Evolutionary conservation across 495 filamentous ascomycete genomes (phyloP), one percentile per base, ranked within the genome.

Genomic region (Penicillium mononematosum): DNA sequence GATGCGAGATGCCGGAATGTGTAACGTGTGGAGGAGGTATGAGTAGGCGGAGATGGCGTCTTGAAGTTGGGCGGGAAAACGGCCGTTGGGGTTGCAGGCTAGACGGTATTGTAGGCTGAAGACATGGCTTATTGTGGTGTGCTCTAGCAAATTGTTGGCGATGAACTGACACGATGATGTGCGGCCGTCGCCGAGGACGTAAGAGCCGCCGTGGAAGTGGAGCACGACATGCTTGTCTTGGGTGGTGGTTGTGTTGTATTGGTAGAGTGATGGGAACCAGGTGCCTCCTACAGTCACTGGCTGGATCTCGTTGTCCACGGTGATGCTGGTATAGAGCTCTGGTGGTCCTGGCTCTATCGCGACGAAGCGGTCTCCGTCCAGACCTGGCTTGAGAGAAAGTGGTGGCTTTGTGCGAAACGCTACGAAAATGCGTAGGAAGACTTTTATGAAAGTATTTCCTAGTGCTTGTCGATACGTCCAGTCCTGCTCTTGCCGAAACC

Each of bases 161-260:
- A 61, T 56, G 31, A 66, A 66, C 9, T 72, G 7, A 36, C 57
- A 58, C 5, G 59, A 61, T 19, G 29, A 38, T 31, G 51, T 59
- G 36, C 55, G 59, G 17, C 55, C 51, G 25, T 61, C 55, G 43
- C 59, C 59, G 48, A 78, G 39, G 22, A 80, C 71, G 58, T 69
- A 83, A 11, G 72, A 78, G 25, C 80, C 81, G 45, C 79, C 78
- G 59, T 83, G 80, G 53, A 83, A 69, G 58, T 83, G 77, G 20
- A 83, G 69, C 4, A 76, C 61, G 7, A 82, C 61, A 17, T 46
- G 50, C 16, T 47, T 48, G 34, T 49, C 36, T 32, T 60, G n/a
- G 11, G 12, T 6, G 17, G 52, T 55, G 17, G 53, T 44, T 27
- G 32, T 41, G 24, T 47, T 54, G 19, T 50, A 45, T 3, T 53